These are phyloP conservation scores for Backusella psychrophila DNA, from an alignment of 192 early-diverging fungal genomes.

Conservation along the genomic window DNA sequence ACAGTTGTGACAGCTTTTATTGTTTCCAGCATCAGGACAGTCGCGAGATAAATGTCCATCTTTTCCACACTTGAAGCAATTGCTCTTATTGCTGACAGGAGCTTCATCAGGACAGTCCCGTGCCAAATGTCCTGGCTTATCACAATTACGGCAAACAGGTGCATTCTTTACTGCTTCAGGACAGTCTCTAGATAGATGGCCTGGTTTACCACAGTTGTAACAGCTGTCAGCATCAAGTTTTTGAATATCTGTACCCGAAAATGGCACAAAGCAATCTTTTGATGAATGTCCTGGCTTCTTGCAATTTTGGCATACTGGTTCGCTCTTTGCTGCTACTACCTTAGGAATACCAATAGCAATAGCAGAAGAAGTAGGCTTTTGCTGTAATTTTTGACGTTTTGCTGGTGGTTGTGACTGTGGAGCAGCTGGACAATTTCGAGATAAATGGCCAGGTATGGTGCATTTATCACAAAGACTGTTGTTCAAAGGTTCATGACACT, in stretches of 20 bases:
- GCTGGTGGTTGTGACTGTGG: constrained; percentile 30
- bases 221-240: constrained; percentile 32
- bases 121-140: constrained; percentile 47
- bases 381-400: background rate
- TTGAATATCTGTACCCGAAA: constrained; percentile 27
- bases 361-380: background rate
- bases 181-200: constrained; percentile 33
- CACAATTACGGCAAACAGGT: constrained; percentile 47
- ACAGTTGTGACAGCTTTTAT: constrained; percentile 47
- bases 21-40: constrained; percentile 39
- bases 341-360: background rate
- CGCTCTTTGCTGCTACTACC: constrained; percentile 44
- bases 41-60: constrained; percentile 39
- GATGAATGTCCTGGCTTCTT: constrained; percentile 43
- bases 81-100: constrained; percentile 29
- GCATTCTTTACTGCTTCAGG: constrained; percentile 12
- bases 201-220: constrained; percentile 27
- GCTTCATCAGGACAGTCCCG: constrained; percentile 32
- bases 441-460: background rate
- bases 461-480: constrained; percentile 47
- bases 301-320: constrained; percentile 49
- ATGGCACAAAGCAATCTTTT: background rate
- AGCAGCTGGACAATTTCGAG: background rate
- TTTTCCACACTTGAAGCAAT: constrained; percentile 47
- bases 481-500: constrained; percentile 19